Evolutionary conservation across 495 filamentous ascomycete species (phyloP).

Genomic region (Lepraria neglecta): DNA sequence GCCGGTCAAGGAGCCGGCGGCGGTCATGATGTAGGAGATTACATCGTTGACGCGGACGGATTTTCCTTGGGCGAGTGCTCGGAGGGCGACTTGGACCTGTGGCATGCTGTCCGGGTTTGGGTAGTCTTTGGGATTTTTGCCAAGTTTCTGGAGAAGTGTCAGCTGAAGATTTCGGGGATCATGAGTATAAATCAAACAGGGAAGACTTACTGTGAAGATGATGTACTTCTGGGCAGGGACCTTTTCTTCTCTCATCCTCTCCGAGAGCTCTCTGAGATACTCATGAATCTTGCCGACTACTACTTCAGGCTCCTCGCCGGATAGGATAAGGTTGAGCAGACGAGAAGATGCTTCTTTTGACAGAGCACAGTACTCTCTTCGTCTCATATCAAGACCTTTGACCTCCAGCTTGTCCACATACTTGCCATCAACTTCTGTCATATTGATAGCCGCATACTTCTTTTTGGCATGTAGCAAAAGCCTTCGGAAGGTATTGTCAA

Average conservation of each 20-base stretch:
- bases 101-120: slow-evolving; percentile 91
- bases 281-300: slow-evolving; percentile 88
- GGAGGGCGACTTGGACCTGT: slow-evolving; percentile 90
- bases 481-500: slow-evolving; percentile 93
- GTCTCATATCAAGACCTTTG: slow-evolving; percentile 95
- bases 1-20: slow-evolving; percentile 58
- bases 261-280: slow-evolving; percentile 73
- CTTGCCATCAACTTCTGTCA: slow-evolving; percentile 83
- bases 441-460: slow-evolving; percentile 97
- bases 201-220: slow-evolving; percentile 67
- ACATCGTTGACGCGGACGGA: slow-evolving; percentile 86
- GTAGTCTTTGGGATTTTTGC: slow-evolving; percentile 87
- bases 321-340: slow-evolving; percentile 84
- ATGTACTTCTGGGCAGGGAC: slow-evolving; percentile 82
- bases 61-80: slow-evolving; percentile 81
- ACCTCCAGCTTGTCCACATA: slow-evolving; percentile 92
- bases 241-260: slow-evolving; percentile 70
- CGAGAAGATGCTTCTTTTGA: slow-evolving; percentile 84
- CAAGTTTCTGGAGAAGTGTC: slow-evolving; percentile 57
- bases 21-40: slow-evolving; percentile 89
- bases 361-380: slow-evolving; percentile 89
- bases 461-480: slow-evolving; percentile 96
- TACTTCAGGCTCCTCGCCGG: slow-evolving; percentile 83
- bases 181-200: background rate
- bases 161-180: too few relatives aligned